Evolutionary conservation across 2,329 filamentous ascomycete genomes (phyloP).

Genomic region (Dryadomyces sulphureus): DNA sequence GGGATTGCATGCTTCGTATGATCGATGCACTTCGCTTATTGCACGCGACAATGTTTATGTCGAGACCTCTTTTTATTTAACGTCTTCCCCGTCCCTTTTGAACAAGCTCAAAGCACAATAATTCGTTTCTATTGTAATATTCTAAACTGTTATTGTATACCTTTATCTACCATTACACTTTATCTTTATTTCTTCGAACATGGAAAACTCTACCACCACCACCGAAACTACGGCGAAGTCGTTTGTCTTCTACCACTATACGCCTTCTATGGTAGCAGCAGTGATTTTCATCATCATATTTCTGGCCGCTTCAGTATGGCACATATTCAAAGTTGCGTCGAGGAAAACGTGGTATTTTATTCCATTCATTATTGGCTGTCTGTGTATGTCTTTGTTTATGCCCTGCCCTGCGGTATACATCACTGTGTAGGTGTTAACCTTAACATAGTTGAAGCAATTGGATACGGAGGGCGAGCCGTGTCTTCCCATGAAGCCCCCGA

Average conservation of each 20-base stretch:
- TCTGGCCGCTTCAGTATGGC: background rate
- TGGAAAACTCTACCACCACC: background rate
- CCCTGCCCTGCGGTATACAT: background rate
- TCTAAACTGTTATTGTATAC: background rate
- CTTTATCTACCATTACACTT: background rate
- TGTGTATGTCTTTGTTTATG: slow-evolving; percentile 9
- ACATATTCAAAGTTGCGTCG: slow-evolving; percentile 4
- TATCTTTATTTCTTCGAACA: background rate
- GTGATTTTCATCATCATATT: slow-evolving; percentile 6
- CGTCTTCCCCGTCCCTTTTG: background rate
- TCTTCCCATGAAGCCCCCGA: slow-evolving; percentile 6
- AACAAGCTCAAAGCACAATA: background rate
- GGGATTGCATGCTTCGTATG: background rate
- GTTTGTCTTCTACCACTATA: slow-evolving; percentile 6
- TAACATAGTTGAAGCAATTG: slow-evolving; percentile 5
- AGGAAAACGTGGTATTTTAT: slow-evolving; percentile 8
- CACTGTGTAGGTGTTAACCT: background rate
- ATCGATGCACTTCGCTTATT: background rate
- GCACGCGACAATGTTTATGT: background rate
- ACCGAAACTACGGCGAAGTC: background rate
- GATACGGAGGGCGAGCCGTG: slow-evolving; percentile 12
- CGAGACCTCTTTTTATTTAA: background rate
- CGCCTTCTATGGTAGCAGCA: slow-evolving; percentile 5
- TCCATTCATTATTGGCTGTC: slow-evolving; percentile 8
- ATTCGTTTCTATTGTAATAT: background rate